phyloP scores from a whole-genome alignment of 2,329 filamentous ascomycete species.

The Claviceps paspali region DNA sequence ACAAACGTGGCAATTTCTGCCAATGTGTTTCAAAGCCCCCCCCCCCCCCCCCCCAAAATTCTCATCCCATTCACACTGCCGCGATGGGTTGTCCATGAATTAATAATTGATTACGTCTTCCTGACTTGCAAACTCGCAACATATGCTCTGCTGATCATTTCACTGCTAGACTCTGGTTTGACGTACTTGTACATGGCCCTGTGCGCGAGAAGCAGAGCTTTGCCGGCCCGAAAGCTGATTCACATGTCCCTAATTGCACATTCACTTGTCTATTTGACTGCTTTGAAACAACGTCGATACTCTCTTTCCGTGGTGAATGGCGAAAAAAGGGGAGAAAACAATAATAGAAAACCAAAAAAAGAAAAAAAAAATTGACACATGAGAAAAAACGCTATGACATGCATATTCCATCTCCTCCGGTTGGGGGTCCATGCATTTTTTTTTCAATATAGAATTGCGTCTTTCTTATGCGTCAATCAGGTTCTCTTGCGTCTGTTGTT shows the following conservation, averaged over 20 bases:
- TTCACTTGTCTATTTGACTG: slow-evolving; percentile 2
- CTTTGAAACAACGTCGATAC: background rate
- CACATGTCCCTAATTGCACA: slow-evolving; percentile 1
- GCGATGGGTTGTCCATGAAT: too few relatives aligned
- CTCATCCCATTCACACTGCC: too few relatives aligned
- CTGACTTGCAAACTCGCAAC: too few relatives aligned
- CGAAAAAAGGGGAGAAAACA: background rate
- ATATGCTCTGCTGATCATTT: too few relatives aligned
- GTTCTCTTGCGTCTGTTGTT: slow-evolving; percentile 37
- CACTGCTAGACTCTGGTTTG: background rate
- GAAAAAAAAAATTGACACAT: background rate
- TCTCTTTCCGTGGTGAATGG: too few relatives aligned
- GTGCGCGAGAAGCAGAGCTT: too few relatives aligned
- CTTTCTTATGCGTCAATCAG: slow-evolving; percentile 40
- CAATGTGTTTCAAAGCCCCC: too few relatives aligned
- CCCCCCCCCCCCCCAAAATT: too few relatives aligned
- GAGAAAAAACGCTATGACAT: background rate
- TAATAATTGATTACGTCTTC: too few relatives aligned
- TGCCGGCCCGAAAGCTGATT: background rate
- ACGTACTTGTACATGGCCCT: too few relatives aligned
- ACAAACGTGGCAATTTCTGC: too few relatives aligned
- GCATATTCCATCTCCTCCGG: background rate
- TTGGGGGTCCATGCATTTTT: background rate
- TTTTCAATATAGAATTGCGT: background rate
- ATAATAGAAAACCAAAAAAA: background rate